Conservation (phyloP, 2,329 filamentous ascomycete species). For the Colletotrichum noveboracense region DNA sequence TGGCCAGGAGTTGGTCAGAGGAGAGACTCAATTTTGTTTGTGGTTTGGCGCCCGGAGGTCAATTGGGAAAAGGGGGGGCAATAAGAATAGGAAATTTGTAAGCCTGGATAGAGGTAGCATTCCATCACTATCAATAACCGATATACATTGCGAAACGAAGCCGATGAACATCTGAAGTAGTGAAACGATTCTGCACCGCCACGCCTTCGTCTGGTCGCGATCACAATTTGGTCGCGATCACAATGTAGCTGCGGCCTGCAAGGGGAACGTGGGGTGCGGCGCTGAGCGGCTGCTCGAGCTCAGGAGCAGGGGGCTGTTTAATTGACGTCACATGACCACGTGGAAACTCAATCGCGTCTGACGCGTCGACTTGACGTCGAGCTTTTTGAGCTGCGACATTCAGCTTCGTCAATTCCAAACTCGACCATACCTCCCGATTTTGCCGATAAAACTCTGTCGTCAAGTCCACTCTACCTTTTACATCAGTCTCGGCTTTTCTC, state of each 20-base stretch:
- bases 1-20: not conserved
- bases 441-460: rapidly evolving
- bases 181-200: not conserved
- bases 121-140: not conserved
- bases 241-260: not conserved
- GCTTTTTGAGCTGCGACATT: not conserved
- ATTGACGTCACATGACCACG: slow-evolving; percentile 16
- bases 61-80: not conserved
- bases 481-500: not conserved
- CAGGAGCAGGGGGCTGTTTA: not conserved
- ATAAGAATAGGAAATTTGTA: not conserved
- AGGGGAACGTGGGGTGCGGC: not conserved
- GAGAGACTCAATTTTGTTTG: not conserved
- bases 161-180: not conserved
- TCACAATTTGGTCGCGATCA: not conserved
- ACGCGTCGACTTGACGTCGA: not conserved
- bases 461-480: rapidly evolving
- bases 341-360: not conserved
- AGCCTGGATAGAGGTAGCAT: not conserved
- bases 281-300: not conserved
- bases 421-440: not conserved
- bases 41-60: not conserved
- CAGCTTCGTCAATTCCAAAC: not conserved
- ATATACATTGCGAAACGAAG: not conserved
- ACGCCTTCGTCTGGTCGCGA: not conserved